Evolutionary conservation across 2,329 filamentous ascomycete species (phyloP), one percentile per base, ranked within the genome.

Genomic region (Gaeumannomyces tritici): DNA sequence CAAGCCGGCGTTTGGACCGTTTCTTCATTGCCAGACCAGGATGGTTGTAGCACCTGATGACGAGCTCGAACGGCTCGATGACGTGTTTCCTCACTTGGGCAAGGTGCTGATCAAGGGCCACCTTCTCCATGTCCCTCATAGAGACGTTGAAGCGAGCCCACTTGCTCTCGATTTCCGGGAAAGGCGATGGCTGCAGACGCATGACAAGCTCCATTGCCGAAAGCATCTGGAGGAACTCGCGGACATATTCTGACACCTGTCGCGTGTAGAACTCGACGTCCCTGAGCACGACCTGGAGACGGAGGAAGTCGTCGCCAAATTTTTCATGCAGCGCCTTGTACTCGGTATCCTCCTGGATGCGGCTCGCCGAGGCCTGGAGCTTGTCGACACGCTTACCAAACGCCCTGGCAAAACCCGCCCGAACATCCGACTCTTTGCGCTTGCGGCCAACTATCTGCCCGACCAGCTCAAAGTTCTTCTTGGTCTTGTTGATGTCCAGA

Each of bases 221-320:
- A 33, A 93, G 83, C 66, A 93, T 89, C 64, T 90, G 87, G 59
- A 92, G 83, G 69, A 96, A 92, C 67, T 90, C 88, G 63, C 89
- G 85, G 60, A 96, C 88, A 66, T 90, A 91, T n/a, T 83, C 84
- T 11, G 89, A 85, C 4, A 91, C 86, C 63, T 93, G 88, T n/a
- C 89, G 84, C 5, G 91, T 88, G 73, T 98, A 98, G 69, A 88
- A 91, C 70, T 97, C 91, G n/a, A 96, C 89, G 72, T 98, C 95
- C 63, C 93, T 87, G 70, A 96, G 86, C 55, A 97, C 91, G 54
- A 99, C 89, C 71, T 98, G 93, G 31, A 98, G 78, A 64, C 93
- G 89, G 65, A 97, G 88, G 73, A 92, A 97, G 72, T 97, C 93
- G 65, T 96, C 91, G 35, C 90, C 89, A 70, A 96, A 98, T 69